Evolutionary conservation across 2,329 filamentous ascomycete genomes (phyloP).

Genomic region (Venturia pyrina): DNA sequence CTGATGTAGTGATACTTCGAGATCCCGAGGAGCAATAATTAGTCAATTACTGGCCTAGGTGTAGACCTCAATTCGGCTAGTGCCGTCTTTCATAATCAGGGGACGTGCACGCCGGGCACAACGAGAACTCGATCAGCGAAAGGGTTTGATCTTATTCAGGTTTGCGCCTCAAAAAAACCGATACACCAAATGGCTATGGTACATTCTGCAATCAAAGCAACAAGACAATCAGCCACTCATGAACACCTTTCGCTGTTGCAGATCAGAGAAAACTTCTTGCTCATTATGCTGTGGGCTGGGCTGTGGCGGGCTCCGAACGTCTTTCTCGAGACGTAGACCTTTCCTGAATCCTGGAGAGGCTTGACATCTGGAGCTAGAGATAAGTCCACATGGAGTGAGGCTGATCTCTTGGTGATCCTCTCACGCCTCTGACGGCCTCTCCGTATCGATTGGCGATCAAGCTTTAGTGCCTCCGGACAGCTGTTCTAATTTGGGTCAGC

Average conservation of each 20-base stretch:
- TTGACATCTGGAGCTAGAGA: background rate
- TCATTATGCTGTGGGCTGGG: background rate
- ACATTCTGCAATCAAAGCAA: too few relatives aligned
- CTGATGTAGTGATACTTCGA: too few relatives aligned
- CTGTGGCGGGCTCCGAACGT: background rate
- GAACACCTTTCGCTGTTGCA: background rate
- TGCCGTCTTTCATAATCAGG: background rate
- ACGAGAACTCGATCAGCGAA: background rate
- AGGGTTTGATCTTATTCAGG: background rate
- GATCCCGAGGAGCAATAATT: too few relatives aligned
- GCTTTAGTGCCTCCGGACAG: background rate
- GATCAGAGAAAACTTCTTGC: background rate
- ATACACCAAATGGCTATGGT: background rate
- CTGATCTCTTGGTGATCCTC: background rate
- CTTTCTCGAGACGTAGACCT: background rate
- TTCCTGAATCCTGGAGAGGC: background rate
- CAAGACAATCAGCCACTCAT: background rate
- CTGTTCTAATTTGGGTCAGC: background rate
- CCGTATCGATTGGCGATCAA: background rate
- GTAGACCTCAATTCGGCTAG: too few relatives aligned
- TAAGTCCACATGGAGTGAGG: background rate
- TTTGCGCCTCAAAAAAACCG: background rate
- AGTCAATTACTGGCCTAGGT: too few relatives aligned
- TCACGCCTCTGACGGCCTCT: background rate
- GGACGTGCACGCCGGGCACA: background rate